Conservation (phyloP, 441 rosid genomes). For the Jatropha podagrica region DNA sequence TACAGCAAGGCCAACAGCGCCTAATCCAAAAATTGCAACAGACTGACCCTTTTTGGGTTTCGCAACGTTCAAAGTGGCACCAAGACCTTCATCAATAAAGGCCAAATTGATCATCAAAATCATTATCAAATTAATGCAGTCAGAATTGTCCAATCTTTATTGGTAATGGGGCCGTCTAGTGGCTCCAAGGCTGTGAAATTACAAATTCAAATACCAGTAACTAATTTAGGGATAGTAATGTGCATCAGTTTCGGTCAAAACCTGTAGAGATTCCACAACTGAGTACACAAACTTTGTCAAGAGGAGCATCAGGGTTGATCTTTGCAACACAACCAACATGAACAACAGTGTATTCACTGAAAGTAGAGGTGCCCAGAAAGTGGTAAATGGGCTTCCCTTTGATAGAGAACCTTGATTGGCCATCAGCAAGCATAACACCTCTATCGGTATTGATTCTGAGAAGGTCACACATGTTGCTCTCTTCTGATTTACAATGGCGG, state of each 20-base stretch:
- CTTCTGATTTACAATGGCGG: constrained; percentile 71
- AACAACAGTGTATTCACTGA: constrained; percentile 83
- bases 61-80: constrained; percentile 84
- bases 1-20: constrained; percentile 89
- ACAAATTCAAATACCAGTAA: no score
- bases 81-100: constrained; percentile 44
- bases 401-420: constrained; percentile 71
- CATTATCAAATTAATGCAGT: neutral
- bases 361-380: constrained; percentile 84
- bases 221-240: no score
- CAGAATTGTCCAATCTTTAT: no score
- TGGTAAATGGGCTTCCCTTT: constrained; percentile 79
- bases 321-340: constrained; percentile 80
- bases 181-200: no score
- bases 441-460: constrained; percentile 83
- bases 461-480: constrained; percentile 93
- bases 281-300: constrained; percentile 82
- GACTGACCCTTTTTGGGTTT: constrained; percentile 67
- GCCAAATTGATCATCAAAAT: neutral
- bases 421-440: constrained; percentile 74
- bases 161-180: no score
- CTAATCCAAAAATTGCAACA: constrained; percentile 82
- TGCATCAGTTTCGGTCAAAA: constrained; percentile 4
- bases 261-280: constrained; percentile 92
- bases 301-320: constrained; percentile 81